Base-by-base conservation (phyloP, 352 stramenopile genomes). In the Lagenidium giganteum region DNA sequence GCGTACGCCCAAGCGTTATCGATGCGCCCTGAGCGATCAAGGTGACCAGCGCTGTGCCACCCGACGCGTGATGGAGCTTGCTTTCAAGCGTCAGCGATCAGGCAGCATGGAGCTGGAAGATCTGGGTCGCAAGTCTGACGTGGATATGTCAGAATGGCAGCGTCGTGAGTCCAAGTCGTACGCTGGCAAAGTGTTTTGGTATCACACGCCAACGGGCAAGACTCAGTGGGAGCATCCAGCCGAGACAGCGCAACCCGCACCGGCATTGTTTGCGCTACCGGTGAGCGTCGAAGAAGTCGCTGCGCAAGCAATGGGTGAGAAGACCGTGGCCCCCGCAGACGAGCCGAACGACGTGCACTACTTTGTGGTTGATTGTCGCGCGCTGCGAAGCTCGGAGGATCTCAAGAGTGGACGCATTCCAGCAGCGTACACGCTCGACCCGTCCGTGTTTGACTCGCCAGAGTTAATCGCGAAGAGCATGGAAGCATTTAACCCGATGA, bases 71-170 rank as follows among this genome's bases (percentile, higher is more conserved):
- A 83, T 69, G 8, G 72, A 85, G 25, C 64, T 87, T 24, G 71
- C 75, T 5, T 87, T 83, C 22, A 59, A 71, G 4, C 30, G 26
- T 51, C 41, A 26, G 26, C n/a, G n/a, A n/a, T n/a, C n/a, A n/a
- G n/a, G n/a, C n/a, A n/a, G n/a, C n/a, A n/a, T n/a, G n/a, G n/a
- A n/a, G n/a, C n/a, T n/a, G n/a, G n/a, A n/a, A n/a, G n/a, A n/a
- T n/a, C n/a, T n/a, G n/a, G n/a, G n/a, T n/a, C 51, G 23, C 43
- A 67, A 60, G 37, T 47, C 54, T 14, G 61, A 60, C 8, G 73
- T 89, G 18, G 77, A 89, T 64, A 89, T 89, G 77, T 83, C 70
- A 11, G 61, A 89, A 42, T 89, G 77, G 77, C 68, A 84, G 26
- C 80, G 77, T 56, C 83, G 82, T 27, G 73, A 89, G 33, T 89